Evolutionary conservation across 2,329 filamentous ascomycete genomes (phyloP), one percentile per base, ranked within the genome.

Genomic region (Bipolaris gigantea): DNA sequence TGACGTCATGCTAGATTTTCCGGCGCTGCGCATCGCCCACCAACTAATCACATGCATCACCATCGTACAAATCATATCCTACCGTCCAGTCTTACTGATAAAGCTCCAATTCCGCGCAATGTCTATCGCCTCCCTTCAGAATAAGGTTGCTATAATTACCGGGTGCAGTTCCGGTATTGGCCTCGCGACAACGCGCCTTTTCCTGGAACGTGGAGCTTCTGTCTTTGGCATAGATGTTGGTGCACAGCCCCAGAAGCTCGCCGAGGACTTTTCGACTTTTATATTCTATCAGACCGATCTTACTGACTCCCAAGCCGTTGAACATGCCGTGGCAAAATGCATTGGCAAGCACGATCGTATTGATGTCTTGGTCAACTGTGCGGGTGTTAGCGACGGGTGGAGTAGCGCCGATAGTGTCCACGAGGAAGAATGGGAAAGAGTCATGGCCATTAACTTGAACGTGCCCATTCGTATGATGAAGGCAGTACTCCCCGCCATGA

Each of bases 291-390:
- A 69, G 35, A 53, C 63, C 7, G 55, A 70, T 38, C 58, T 70
- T 7, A 63, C 59, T 0, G 55, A 59, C 5, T 41, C 59, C 0
- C 58, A 61, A 19, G 64, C 67, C 2, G 60, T 54, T 1, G 60
- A 63, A 10, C 60, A 65, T 41, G 65, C 64, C 1, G 61, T 70
- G 2, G 62, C 64, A 1, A 62, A 61, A 19, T 69, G 67, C 21
- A 49, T 63, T 10, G 56, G 55, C n/a, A 61, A 63, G 38, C 59
- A 62, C 38, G 61, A 63, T 5, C 61, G 58, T 34, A 62, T 70
- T 34, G 77, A 80, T 56, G 70, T 78, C 10, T 67, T 80, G n/a
- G 67, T 77, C 42, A 80, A 80, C 52, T 72, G 77, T 21, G 78
- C 78, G 0, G 78, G 78, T 23, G 62, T 80, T 16, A 75, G 76